These are phyloP conservation scores for Plenodomus biglobosus DNA, from an alignment of 2,329 filamentous ascomycete species.

Conservation along the genomic window DNA sequence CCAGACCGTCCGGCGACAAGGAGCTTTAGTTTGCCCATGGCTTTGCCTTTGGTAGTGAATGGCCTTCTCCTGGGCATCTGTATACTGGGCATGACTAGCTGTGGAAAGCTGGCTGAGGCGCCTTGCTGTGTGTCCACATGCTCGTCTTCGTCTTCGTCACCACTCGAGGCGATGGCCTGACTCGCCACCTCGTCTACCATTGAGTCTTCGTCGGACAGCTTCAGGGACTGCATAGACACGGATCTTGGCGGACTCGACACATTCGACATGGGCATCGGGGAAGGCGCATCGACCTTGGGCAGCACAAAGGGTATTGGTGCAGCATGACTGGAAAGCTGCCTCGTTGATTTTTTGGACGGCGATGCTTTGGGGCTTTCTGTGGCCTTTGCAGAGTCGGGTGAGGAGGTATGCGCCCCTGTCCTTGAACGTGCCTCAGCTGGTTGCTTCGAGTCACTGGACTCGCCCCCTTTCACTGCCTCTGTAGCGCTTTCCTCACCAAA, in stretches of 20 bases:
- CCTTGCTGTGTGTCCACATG: conserved; percentile 40
- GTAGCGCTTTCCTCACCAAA: conserved; percentile 35
- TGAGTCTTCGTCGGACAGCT: conserved; percentile 60
- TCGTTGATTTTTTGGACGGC: conserved; percentile 23
- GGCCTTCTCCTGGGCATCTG: conserved; percentile 85
- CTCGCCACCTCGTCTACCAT: conserved; percentile 58
- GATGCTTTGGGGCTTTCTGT: conserved; percentile 24
- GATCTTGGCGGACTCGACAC: conserved; percentile 63
- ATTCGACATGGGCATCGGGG: conserved; percentile 53
- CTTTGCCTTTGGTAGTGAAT: conserved; percentile 84
- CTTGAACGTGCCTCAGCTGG: conserved; percentile 33
- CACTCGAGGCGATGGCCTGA: conserved; percentile 57
- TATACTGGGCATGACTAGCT: conserved; percentile 98
- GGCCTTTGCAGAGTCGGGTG: conserved; percentile 17
- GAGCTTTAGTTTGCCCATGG: conserved; percentile 84
- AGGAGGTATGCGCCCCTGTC: conserved; percentile 26
- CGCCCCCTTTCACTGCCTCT: conserved; percentile 27
- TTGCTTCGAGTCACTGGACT: conserved; percentile 27
- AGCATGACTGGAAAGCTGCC: conserved; percentile 25
- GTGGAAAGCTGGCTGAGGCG: conserved; percentile 54
- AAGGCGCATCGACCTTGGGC: conserved; percentile 31
- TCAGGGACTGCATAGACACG: conserved; percentile 59
- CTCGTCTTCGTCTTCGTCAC: conserved; percentile 61
- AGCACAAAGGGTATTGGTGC: conserved; percentile 29
- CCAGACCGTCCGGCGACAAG: conserved; percentile 79